A percentile compares a stretch with the other conserved stretches of the same genome.
phyloP scores from a whole-genome alignment of 225 moss, liverwort and hornwort species.

The Marchantia polymorpha region DNA sequence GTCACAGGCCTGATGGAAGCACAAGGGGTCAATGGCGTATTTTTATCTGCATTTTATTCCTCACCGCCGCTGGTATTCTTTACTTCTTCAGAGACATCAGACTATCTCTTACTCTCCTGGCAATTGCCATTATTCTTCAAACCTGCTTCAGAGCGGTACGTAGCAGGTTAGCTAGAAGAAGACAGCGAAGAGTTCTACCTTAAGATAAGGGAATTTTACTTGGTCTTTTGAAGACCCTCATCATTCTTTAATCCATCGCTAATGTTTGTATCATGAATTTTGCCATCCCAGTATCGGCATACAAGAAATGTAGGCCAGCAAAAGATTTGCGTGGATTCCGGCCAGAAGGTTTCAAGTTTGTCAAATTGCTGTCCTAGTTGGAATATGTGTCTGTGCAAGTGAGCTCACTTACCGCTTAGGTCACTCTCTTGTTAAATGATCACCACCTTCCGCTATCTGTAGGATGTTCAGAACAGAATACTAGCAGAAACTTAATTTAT shows the following conservation, averaged over 20 bases:
- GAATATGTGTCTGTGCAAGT: too few species aligned
- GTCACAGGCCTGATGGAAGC: slow-evolving; percentile 22
- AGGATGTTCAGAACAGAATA: too few species aligned
- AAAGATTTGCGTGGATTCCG: too few species aligned
- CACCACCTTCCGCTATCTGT: too few species aligned
- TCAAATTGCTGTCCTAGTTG: too few species aligned
- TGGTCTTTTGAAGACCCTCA: neutral
- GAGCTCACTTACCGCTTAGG: too few species aligned
- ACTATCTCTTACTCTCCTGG: slow-evolving; percentile 27
- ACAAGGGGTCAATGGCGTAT: slow-evolving; percentile 20
- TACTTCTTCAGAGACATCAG: slow-evolving; percentile 31
- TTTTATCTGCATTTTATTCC: slow-evolving; percentile 16
- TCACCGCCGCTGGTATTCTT: slow-evolving; percentile 9
- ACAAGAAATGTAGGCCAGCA: neutral
- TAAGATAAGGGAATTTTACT: neutral
- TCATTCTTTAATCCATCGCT: neutral
- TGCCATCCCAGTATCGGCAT: neutral
- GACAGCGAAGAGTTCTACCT: slow-evolving; percentile 40
- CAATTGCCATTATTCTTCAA: slow-evolving; percentile 20
- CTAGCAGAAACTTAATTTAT: too few species aligned
- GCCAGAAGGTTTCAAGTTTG: too few species aligned
- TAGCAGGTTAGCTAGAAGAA: slow-evolving; percentile 26
- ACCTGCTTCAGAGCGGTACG: slow-evolving; percentile 25
- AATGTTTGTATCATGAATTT: neutral
- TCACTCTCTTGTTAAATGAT: too few species aligned